Evolutionary conservation across 1,284 basidiomycete species (phyloP).

Genomic region (Ganoderma lucidum): DNA sequence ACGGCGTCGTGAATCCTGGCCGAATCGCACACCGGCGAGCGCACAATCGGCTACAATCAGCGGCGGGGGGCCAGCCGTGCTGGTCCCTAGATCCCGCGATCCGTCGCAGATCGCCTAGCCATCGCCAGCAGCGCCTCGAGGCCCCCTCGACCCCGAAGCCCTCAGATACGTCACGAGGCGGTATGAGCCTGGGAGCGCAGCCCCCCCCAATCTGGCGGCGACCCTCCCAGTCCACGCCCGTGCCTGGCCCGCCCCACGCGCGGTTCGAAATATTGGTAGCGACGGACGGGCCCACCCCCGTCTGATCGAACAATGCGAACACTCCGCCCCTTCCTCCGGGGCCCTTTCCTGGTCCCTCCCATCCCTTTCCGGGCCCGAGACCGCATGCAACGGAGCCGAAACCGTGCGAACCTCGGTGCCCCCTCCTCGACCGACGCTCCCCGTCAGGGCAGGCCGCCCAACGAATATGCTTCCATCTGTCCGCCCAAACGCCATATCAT

Average conservation of each 20-base stretch:
- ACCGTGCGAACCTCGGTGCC: conserved; percentile 15
- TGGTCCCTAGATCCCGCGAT: conserved; percentile 27
- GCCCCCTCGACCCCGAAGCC: conserved; percentile 23
- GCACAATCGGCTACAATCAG: conserved; percentile 1
- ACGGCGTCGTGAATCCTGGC: not conserved
- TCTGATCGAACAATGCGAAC: not conserved
- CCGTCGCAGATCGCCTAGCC: conserved; percentile 32
- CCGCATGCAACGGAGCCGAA: conserved; percentile 34
- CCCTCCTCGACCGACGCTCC: not conserved
- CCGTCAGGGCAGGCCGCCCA: not conserved
- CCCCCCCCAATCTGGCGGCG: conserved; percentile 3
- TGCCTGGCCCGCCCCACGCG: conserved; percentile 10
- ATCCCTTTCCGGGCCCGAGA: conserved; percentile 23
- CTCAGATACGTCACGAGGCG: conserved; percentile 35
- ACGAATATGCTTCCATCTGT: not conserved
- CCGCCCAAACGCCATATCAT: not conserved
- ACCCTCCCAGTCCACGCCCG: not conserved
- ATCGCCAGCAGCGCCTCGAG: conserved; percentile 11
- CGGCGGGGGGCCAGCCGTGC: not conserved
- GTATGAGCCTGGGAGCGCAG: conserved; percentile 26
- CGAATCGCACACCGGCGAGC: not conserved
- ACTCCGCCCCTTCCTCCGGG: not conserved
- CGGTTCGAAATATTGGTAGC: not conserved
- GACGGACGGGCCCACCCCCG: not conserved
- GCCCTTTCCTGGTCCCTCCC: not conserved